Evolutionary conservation across 345 rosid genomes (phyloP), one percentile per base, ranked within the genome.

Genomic region (Barbarea vulgaris): DNA sequence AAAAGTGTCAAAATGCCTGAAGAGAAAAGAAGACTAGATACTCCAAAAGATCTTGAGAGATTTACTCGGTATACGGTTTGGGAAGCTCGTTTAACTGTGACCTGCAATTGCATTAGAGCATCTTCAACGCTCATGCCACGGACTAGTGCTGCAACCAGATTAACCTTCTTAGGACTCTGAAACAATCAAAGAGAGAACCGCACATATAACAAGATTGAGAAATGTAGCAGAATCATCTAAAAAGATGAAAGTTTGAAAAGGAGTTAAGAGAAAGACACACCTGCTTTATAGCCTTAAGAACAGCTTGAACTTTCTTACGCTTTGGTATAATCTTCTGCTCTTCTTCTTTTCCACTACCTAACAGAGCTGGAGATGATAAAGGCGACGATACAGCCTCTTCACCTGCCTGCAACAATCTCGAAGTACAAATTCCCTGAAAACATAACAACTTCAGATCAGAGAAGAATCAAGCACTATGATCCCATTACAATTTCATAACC

Each of bases 81-180:
- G 11, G 99, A 69, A 61, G 99, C 98, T 69, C 97, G 83, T 76
- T 90, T 90, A 75, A 89, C 75, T 0, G 91, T 89, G 76, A 95
- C 90, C 80, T 95, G 98, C 77, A 95, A 84, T 80, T 92, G 98
- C 87, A 95, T 62, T 21, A 92, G 78, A 68, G 98, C 99, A 86
- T 92, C 99, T 81, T 95, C 97, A 56, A 92, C 97, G 13, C 91
- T 91, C 99, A 92, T 90, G 64, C 99, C 98, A 57, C 96, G 93
- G 68, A 92, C 90, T 73, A 92, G 79, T 66, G 92, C 87, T 84
- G 98, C 99, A 77, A 92, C 97, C 77, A 95, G 79, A 72, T 95
- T 92, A 75, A 95, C 75, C 86, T 95, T 95, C 89, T 92, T 92
- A 9, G 97, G 98, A 84, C 99, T 95, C 98, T 92, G 80, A 78